Percentiles rank a stretch among this genome's conserved stretches.
These are phyloP conservation scores for Pseudonectria foliicola DNA, from an alignment of 2,329 filamentous ascomycete genomes.

Conservation along the genomic window DNA sequence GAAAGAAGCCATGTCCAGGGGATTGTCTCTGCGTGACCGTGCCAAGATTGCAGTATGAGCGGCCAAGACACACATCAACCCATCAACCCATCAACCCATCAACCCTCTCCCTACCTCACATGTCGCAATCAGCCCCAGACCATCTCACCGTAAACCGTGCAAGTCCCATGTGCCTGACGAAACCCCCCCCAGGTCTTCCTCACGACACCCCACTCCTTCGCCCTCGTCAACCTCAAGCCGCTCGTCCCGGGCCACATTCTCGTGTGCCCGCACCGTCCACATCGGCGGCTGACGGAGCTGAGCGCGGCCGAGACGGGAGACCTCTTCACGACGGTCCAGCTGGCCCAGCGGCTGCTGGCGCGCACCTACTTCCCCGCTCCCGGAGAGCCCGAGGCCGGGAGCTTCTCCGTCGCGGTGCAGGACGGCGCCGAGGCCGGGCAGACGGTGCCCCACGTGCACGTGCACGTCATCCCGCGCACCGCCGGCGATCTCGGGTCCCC, in stretches of 20 bases:
- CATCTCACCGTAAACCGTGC: slow-evolving; percentile 1
- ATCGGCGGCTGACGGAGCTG: slow-evolving; percentile 70
- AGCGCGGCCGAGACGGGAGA: slow-evolving; percentile 65
- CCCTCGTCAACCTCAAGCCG: slow-evolving; percentile 91
- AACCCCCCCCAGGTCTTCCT: slow-evolving; percentile 67
- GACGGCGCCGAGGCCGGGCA: slow-evolving; percentile 87
- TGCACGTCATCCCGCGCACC: slow-evolving; percentile 77
- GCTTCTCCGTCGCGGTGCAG: slow-evolving; percentile 92
- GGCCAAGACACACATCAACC: too few relatives aligned
- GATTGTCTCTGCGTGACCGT: background rate
- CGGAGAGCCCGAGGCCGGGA: slow-evolving; percentile 51
- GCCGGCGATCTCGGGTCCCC: slow-evolving; percentile 43
- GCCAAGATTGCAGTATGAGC: too few relatives aligned
- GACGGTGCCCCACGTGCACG: slow-evolving; percentile 88
- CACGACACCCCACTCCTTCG: slow-evolving; percentile 70
- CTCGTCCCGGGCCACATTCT: slow-evolving; percentile 90
- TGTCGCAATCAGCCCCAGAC: background rate
- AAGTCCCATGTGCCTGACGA: background rate
- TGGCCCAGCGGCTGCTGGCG: slow-evolving; percentile 69
- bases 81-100: too few relatives aligned
- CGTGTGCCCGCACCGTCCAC: slow-evolving; percentile 65
- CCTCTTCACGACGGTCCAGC: slow-evolving; percentile 80
- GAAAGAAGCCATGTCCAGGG: too few relatives aligned
- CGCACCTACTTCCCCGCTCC: slow-evolving; percentile 46
- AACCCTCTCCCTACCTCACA: background rate